These are phyloP conservation scores for Pseudisothecium myosuroides DNA, from an alignment of 225 moss, liverwort and hornwort species.

Conservation along the genomic window DNA sequence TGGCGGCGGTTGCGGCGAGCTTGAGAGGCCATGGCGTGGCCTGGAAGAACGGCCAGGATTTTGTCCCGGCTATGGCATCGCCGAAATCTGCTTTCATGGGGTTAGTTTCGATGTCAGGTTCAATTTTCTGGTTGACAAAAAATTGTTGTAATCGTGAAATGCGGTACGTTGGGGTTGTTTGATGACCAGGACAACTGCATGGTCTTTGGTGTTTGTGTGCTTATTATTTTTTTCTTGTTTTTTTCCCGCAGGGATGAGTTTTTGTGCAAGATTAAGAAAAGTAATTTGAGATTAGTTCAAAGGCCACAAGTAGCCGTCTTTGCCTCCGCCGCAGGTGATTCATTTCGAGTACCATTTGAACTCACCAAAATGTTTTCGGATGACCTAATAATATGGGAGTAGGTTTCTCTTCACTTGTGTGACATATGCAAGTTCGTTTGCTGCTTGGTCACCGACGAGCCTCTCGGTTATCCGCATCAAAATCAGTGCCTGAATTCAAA, in stretches of 20 bases:
- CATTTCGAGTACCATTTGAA: background rate
- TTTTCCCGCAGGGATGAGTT: background rate
- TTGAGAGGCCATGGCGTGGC: background rate
- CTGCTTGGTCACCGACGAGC: background rate
- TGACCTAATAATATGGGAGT: background rate
- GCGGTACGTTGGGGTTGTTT: background rate
- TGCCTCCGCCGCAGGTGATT: slow-evolving; percentile 32
- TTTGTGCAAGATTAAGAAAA: background rate
- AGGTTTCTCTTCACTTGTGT: background rate
- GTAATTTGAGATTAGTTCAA: background rate
- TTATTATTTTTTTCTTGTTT: background rate
- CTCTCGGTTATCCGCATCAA: background rate
- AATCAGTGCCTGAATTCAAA: background rate
- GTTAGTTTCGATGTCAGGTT: background rate
- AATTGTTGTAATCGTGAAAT: background rate
- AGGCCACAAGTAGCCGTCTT: slow-evolving; percentile 5
- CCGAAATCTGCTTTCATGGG: slow-evolving; percentile 2
- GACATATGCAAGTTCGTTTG: background rate
- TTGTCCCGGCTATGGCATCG: background rate
- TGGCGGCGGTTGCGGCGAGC: background rate
- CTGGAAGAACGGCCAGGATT: background rate
- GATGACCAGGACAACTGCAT: background rate
- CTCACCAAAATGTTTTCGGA: background rate
- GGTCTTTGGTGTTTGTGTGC: background rate
- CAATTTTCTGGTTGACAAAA: background rate